Base-by-base conservation (phyloP, 2,329 filamentous ascomycete genomes). In the Phoma sp. region DNA sequence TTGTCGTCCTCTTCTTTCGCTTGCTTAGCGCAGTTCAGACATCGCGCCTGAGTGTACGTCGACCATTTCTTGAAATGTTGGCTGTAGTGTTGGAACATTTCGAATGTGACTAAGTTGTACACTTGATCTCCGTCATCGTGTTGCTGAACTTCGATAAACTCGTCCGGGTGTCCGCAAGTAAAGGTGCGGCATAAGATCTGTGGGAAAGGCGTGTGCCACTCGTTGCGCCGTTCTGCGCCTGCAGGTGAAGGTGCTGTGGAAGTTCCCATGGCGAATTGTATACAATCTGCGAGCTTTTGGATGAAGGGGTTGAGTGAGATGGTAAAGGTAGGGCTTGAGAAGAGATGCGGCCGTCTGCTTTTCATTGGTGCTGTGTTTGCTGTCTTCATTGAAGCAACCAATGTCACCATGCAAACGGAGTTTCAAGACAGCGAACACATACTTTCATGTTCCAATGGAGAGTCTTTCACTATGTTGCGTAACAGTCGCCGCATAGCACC, bases 101-200 rank as follows among this genome's bases (percentile, higher is more conserved):
- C 36, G 5, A 20, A 14, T 15, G 37, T 26, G 15, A 53, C 5
- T 4, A 53, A 3, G 11, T 53, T 53, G 5, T 53, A 42, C 1
- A 47, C 21, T n/a, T 9, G 5, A 3, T 53, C 23, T 18, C 29
- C 42, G n/a, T 30, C 17, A 10, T 46, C 36, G 4, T 21, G 5
- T 9, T 12, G 10, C 5, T 15, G 37, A 10, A 25, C n/a, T 17
- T 40, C 33, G n/a, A 67, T 55, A 15, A 47, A 60, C 15, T 67
- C 64, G 7, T 60, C 55, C 12, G 54, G 42, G 26, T 67, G 61
- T 9, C 59, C 56, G 30, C 64, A 67, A 15, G 42, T 46, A 18
- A 63, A 65, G 5, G 40, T 30, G 20, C 62, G 61, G 26, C 47
- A 54, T 20, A 63, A 57, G 18, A 60, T 52, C 11, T 62, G 61